Evolutionary conservation across 2,329 filamentous ascomycete species (phyloP).

Genomic region (Calonectria leucothoes): DNA sequence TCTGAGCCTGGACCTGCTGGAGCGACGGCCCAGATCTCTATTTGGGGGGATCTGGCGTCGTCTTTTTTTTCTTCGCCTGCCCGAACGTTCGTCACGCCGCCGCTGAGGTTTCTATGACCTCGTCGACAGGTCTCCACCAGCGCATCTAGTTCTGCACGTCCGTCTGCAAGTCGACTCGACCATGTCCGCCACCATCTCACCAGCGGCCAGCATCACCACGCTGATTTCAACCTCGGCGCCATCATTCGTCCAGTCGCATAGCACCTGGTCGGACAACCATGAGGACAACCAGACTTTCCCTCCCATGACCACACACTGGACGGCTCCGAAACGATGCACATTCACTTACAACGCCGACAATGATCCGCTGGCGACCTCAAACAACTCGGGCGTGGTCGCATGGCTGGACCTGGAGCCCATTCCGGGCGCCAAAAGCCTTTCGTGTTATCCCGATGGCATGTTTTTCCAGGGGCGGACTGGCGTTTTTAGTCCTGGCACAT

Average conservation of each 20-base stretch:
- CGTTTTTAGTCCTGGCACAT: conserved; percentile 54
- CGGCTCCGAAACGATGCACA: conserved; percentile 49
- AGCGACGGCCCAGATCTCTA: conserved; percentile 21
- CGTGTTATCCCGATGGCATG: conserved; percentile 56
- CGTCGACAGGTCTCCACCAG: conserved; percentile 6
- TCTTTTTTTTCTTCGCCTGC: neutral
- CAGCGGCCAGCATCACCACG: conserved; percentile 29
- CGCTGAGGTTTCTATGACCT: conserved; percentile 23
- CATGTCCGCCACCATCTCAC: conserved; percentile 27
- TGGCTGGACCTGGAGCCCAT: conserved; percentile 52
- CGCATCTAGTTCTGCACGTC: conserved; percentile 24
- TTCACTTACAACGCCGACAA: conserved; percentile 52
- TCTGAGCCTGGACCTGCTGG: conserved; percentile 29
- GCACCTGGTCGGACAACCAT: conserved; percentile 32
- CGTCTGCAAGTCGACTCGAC: conserved; percentile 9
- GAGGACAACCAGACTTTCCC: conserved; percentile 42
- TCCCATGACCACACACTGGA: conserved; percentile 54
- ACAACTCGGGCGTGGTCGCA: conserved; percentile 45
- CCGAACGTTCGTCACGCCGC: conserved; percentile 28
- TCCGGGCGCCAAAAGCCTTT: conserved; percentile 50
- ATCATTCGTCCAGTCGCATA: conserved; percentile 25
- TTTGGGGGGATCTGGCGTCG: conserved; percentile 13
- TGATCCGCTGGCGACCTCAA: conserved; percentile 30
- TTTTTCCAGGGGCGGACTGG: conserved; percentile 50
- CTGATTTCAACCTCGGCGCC: conserved; percentile 30